Evolutionary conservation across 306 rosid genomes (phyloP).

Genomic region (Sphenostylis stenocarpa): DNA sequence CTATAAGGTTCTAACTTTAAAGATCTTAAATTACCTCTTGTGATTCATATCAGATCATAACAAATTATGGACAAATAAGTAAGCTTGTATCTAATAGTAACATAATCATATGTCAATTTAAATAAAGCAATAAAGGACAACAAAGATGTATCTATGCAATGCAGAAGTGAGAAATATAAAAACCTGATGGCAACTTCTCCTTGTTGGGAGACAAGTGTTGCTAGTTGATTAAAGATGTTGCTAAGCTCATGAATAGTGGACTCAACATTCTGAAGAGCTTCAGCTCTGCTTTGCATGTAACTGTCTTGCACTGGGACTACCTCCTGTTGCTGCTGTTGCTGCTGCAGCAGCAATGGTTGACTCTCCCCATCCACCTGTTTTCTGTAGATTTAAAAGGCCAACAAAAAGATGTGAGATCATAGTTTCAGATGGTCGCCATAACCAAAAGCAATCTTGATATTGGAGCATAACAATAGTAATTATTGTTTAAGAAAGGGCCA

Average conservation of each 20-base stretch:
- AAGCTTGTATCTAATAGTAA: neutral
- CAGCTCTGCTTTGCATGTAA: slow-evolving; percentile 98
- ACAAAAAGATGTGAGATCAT: neutral
- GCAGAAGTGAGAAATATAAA: slow-evolving; percentile 21
- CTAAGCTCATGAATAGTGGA: slow-evolving; percentile 96
- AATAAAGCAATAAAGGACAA: slow-evolving; percentile 19
- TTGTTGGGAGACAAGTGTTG: slow-evolving; percentile 95
- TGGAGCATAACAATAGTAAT: neutral
- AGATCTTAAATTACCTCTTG: too few species aligned
- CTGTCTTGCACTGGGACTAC: slow-evolving; percentile 87
- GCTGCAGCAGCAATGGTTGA: slow-evolving; percentile 71
- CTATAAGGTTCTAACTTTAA: too few species aligned
- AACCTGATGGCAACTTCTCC: slow-evolving; percentile 98
- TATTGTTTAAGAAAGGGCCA: neutral
- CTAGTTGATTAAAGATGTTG: slow-evolving; percentile 91
- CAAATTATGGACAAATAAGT: neutral
- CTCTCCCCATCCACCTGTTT: slow-evolving; percentile 85
- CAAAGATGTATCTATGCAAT: neutral
- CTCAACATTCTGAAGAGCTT: slow-evolving; percentile 96
- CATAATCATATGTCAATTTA: neutral
- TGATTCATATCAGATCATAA: too few species aligned
- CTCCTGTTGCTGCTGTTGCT: slow-evolving; percentile 68
- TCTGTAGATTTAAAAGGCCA: slow-evolving; percentile 45
- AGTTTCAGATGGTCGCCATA: neutral
- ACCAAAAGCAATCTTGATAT: neutral